Conservation (phyloP, 208 protist species). For the Crithidia sp. region DNA sequence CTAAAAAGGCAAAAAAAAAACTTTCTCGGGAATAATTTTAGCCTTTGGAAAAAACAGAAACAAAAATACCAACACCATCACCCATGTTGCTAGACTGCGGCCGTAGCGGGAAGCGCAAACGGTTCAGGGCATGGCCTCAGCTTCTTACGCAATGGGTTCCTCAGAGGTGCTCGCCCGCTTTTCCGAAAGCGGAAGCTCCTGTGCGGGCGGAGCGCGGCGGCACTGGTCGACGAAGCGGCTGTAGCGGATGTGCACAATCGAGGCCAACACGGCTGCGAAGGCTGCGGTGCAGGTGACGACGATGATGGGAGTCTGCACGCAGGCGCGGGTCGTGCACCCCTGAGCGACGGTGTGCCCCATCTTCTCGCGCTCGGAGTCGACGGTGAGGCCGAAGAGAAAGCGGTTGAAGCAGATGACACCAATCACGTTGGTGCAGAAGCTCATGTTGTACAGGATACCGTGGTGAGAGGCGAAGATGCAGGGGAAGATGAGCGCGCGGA, state of each 20-base stretch:
- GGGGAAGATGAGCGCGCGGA: slow-evolving; percentile 69
- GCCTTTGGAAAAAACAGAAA: too few species aligned
- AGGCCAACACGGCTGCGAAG: slow-evolving; percentile 33
- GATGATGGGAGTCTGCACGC: slow-evolving; percentile 56
- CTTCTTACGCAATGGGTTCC: neutral
- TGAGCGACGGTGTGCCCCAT: slow-evolving; percentile 35
- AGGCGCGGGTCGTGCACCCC: slow-evolving; percentile 46
- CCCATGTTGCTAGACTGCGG: too few species aligned
- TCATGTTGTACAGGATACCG: slow-evolving; percentile 69
- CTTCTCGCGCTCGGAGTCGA: slow-evolving; percentile 59
- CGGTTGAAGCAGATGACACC: slow-evolving; percentile 76
- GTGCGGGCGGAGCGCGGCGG: slow-evolving; percentile 14
- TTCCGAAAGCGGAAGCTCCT: slow-evolving; percentile 1
- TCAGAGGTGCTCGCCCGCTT: slow-evolving; percentile 9
- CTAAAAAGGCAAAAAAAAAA: too few species aligned
- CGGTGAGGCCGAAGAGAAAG: slow-evolving; percentile 61
- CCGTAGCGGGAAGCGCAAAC: too few species aligned
- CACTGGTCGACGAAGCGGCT: slow-evolving; percentile 40
- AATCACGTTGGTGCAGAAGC: slow-evolving; percentile 60
- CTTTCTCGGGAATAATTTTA: too few species aligned
- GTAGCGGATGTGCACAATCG: slow-evolving; percentile 67
- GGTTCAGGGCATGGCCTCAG: neutral
- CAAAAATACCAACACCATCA: too few species aligned
- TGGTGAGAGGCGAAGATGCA: slow-evolving; percentile 56
- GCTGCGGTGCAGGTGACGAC: slow-evolving; percentile 49